These are phyloP conservation scores for Ceratobasidium theobromae DNA, from an alignment of 1,284 basidiomycete genomes.

Conservation along the genomic window DNA sequence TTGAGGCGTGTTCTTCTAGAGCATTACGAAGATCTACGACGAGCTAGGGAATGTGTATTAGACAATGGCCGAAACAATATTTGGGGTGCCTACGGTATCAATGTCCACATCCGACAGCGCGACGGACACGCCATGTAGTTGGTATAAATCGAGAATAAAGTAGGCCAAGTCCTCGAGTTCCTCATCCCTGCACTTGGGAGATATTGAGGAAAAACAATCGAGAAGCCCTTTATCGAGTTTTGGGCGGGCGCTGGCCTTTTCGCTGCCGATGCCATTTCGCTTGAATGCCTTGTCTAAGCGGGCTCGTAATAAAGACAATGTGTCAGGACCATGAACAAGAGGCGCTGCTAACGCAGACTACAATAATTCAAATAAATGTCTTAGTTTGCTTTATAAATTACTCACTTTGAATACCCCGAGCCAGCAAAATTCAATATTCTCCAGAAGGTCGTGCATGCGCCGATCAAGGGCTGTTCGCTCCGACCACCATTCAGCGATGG, in stretches of 20 bases:
- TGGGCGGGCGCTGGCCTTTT: constrained; percentile 53
- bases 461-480: constrained; percentile 73
- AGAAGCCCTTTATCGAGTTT: constrained; percentile 65
- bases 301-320: constrained; percentile 72
- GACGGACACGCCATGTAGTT: constrained; percentile 87
- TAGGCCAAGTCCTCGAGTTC: constrained; percentile 94
- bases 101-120: constrained; percentile 92
- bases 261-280: constrained; percentile 58
- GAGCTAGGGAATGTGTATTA: constrained; percentile 37
- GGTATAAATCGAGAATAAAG: constrained; percentile 91
- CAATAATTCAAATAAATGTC: constrained; percentile 1
- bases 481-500: constrained; percentile 81
- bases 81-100: constrained; percentile 62
- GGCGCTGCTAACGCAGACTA: constrained; percentile 14
- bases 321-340: constrained; percentile 40
- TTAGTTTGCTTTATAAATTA: constrained; percentile 6
- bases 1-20: constrained; percentile 66
- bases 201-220: constrained; percentile 83
- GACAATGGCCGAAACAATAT: background rate
- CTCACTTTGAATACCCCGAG: constrained; percentile 93
- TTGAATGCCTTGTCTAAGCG: constrained; percentile 77
- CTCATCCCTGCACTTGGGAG: constrained; percentile 82
- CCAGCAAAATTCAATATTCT: constrained; percentile 94
- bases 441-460: constrained; percentile 72
- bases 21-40: constrained; percentile 69